phyloP scores from a whole-genome alignment of 202 grass and related monocot species.

The Setaria italica region DNA sequence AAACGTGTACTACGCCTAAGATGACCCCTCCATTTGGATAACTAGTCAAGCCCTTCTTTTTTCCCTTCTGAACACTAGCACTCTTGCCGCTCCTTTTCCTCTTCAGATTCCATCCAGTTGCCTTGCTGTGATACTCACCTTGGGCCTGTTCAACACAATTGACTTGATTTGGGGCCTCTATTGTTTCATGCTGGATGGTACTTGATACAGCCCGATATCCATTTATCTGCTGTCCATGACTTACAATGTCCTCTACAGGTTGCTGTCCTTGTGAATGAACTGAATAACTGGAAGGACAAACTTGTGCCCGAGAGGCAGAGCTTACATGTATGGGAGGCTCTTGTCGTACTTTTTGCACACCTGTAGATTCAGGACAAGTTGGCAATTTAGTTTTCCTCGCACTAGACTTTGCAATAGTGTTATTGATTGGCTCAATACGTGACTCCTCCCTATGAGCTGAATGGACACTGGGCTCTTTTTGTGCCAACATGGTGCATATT shows the following conservation, averaged over 20 bases:
- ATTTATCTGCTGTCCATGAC: constrained; percentile 6
- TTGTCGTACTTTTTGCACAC: constrained; percentile 17
- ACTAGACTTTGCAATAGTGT: neutral
- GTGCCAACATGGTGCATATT: constrained; percentile 13
- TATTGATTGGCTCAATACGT: constrained; percentile 16
- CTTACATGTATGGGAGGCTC: constrained; percentile 19
- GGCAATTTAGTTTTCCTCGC: constrained; percentile 22
- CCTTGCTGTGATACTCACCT: constrained; percentile 35
- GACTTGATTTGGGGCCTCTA: constrained; percentile 24
- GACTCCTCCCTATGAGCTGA: constrained; percentile 30
- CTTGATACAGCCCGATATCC: constrained; percentile 8
- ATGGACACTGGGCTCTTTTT: constrained; percentile 22
- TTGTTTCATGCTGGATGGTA: constrained; percentile 24
- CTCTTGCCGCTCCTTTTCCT: constrained; percentile 32
- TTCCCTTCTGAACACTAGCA: constrained; percentile 35
- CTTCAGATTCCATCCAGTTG: constrained; percentile 37
- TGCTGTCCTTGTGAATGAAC: constrained; percentile 20
- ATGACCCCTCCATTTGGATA: constrained; percentile 44
- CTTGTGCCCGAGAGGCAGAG: constrained; percentile 15
- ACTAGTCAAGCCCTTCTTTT: constrained; percentile 32
- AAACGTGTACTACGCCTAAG: constrained; percentile 56
- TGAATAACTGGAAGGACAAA: constrained; percentile 9
- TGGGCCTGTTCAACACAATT: constrained; percentile 19
- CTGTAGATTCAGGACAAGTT: constrained; percentile 13
- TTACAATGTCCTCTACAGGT: neutral